phyloP scores from a whole-genome alignment of 2,329 filamentous ascomycete species.

The Colletotrichum filicis region DNA sequence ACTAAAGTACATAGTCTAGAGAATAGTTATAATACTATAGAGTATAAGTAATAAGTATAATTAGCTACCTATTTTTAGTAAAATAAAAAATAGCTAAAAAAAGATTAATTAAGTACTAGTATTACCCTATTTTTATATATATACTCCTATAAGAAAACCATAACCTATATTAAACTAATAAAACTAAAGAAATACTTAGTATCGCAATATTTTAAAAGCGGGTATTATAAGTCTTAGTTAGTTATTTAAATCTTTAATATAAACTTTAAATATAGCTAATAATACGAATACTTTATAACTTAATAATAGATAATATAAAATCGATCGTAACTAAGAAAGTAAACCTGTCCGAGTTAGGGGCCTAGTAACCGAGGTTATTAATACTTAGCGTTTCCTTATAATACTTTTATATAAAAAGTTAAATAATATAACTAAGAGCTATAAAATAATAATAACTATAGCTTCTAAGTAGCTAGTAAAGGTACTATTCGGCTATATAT shows the following conservation, averaged over 20 bases:
- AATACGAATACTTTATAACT: neutral
- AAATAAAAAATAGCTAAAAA: neutral
- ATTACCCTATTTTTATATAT: neutral
- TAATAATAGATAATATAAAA: neutral
- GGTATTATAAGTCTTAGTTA: neutral
- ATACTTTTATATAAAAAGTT: conserved; percentile 5
- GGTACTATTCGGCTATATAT: neutral
- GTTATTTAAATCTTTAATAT: neutral
- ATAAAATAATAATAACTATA: neutral
- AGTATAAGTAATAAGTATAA: neutral
- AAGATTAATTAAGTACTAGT: neutral
- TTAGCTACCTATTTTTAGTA: neutral
- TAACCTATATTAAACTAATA: neutral
- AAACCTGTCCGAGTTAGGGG: neutral
- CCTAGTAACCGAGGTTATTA: neutral
- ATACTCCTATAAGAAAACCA: neutral
- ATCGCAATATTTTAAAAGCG: neutral
- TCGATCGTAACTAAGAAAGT: neutral
- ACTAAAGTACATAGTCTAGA: neutral
- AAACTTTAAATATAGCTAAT: neutral
- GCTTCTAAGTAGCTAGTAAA: neutral
- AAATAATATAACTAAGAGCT: neutral
- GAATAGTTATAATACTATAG: too few species aligned
- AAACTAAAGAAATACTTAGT: neutral
- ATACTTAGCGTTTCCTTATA: neutral